phyloP scores from a whole-genome alignment of 257 asterid genomes.

The Misopates orontium region DNA sequence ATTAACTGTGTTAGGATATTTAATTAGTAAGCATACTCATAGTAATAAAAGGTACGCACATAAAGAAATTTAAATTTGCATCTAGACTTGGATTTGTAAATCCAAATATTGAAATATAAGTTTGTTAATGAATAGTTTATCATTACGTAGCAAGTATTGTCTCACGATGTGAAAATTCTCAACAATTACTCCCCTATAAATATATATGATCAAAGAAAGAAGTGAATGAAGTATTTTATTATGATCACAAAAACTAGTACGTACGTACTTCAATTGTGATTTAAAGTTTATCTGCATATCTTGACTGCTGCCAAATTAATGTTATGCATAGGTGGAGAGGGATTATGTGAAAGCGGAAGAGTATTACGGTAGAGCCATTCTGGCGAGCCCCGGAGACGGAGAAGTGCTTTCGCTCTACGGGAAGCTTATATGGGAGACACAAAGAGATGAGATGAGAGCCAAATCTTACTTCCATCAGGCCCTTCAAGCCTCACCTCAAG shows the following conservation, averaged over 20 bases:
- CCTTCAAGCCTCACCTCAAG: constrained; percentile 62
- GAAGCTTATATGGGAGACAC: constrained; percentile 61
- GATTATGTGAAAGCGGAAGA: constrained; percentile 67
- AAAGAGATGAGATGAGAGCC: constrained; percentile 63
- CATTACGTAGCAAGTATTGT: too few relatives aligned
- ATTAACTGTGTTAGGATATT: too few relatives aligned
- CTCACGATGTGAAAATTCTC: too few relatives aligned
- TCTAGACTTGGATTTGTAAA: neutral
- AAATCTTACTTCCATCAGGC: constrained; percentile 64
- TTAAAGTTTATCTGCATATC: neutral
- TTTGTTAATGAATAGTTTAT: too few relatives aligned
- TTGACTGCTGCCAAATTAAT: neutral
- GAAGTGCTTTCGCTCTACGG: constrained; percentile 65
- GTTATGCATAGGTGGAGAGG: constrained; percentile 53
- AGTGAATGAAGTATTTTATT: too few relatives aligned
- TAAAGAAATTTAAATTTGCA: too few relatives aligned
- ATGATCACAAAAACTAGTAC: too few relatives aligned
- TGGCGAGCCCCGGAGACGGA: constrained; percentile 71
- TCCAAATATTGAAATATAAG: neutral
- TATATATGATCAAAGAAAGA: too few relatives aligned
- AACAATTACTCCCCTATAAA: too few relatives aligned
- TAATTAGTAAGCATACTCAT: too few relatives aligned
- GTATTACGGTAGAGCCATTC: constrained; percentile 69
- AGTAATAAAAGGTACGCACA: too few relatives aligned
- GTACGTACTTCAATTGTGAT: too few relatives aligned